A percentile compares a stretch with the other conserved stretches of the same genome.
Evolutionary conservation across 768 basidiomycete species (phyloP).

Genomic region (Macrocybe gigantea): DNA sequence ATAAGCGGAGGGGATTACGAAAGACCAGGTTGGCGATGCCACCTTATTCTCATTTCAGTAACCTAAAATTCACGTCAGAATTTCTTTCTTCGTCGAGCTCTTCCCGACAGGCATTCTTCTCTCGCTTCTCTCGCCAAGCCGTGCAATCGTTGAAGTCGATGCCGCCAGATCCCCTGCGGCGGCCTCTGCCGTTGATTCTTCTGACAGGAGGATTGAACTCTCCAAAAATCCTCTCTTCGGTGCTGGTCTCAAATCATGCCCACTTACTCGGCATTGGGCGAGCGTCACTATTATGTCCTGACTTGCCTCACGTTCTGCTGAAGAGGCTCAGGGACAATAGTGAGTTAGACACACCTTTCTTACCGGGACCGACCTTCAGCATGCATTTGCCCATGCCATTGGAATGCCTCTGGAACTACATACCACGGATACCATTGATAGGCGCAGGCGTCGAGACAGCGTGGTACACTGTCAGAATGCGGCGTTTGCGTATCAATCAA

Average conservation of each 20-base stretch:
- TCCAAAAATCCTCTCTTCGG: slow-evolving; percentile 46
- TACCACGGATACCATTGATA: slow-evolving; percentile 50
- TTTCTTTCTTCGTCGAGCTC: slow-evolving; percentile 16
- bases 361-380: slow-evolving; percentile 27
- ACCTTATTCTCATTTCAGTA: not conserved
- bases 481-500: not conserved
- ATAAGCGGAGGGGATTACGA: slow-evolving; percentile 88
- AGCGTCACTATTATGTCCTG: slow-evolving; percentile 54
- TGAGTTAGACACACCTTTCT: slow-evolving; percentile 25
- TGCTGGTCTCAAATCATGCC: slow-evolving; percentile 49
- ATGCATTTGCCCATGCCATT: slow-evolving; percentile 3
- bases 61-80: slow-evolving; percentile 38
- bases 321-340: slow-evolving; percentile 10
- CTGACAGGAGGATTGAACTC: slow-evolving; percentile 79
- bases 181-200: slow-evolving; percentile 53
- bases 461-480: slow-evolving; percentile 62
- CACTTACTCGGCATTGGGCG: slow-evolving; percentile 78
- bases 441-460: slow-evolving; percentile 60
- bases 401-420: slow-evolving; percentile 19
- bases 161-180: slow-evolving; percentile 12
- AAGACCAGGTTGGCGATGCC: slow-evolving; percentile 49
- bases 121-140: slow-evolving; percentile 57
- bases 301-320: slow-evolving; percentile 42
- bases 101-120: slow-evolving; percentile 67
- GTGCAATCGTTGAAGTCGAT: slow-evolving; percentile 36